Base-by-base conservation (phyloP, 805 yeast species). In the Suhomyces faveliae region DNA sequence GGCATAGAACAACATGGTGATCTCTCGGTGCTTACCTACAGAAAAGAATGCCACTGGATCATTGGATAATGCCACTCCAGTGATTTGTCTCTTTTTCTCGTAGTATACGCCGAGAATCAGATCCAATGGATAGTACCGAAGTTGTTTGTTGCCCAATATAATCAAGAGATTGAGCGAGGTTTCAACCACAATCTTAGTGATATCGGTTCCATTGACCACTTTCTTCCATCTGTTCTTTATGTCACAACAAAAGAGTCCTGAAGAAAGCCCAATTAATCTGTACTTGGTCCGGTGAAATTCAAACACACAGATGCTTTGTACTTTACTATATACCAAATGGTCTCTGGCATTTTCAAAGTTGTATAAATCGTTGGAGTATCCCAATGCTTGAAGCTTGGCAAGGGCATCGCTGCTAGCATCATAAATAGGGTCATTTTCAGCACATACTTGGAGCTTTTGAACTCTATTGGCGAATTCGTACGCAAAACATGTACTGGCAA, bases 1-100 rank as follows among this genome's bases (percentile, higher is more conserved):
- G 65, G 82, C 79, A 63, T 74, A 78, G 57, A 76, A 79, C 48
- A 84, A 63, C 76, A 80, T 73, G 37, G 73, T 79, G 52, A 80
- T 73, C 63, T 80, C 82, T 49, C 82, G 76, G 60, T 90, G 89
- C 24, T 74, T 78, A 0, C 94, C 96, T 50, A 86, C 69, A 42
- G 77, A 78, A 66, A 87, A 90, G 52, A 78, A 83, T 1, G 78
- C 65, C 0, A 60, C 81, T 66, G 62, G 67, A 42, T 81, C 80
- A 53, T 76, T 71, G 11, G 81, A 70, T 10, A 81, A 55, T 22
- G 73, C 63, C 24, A 78, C 74, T 12, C 85, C 78, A n/a, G 78
- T 69, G 17, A 77, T 54, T 3, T 61, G 59, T 21, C 67, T 66
- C 19, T 64, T 61, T 9, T 56, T 63, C 35, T 74, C 78, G 47